Evolutionary conservation across 768 basidiomycete species (phyloP).

Genomic region (Tylopilus plumbeoviolaceoides): DNA sequence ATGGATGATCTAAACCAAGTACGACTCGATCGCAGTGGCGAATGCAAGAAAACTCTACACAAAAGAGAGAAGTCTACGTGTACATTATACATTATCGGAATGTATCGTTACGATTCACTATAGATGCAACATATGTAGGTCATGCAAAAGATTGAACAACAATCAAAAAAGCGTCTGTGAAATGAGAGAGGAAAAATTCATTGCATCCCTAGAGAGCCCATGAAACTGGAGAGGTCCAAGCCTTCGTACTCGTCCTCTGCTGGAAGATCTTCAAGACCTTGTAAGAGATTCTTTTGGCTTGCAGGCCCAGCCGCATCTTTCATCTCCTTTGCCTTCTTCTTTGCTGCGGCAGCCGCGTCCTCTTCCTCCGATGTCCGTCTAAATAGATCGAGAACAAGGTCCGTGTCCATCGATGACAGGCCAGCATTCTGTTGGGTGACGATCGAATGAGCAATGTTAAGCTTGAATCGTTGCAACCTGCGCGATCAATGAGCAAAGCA

Average conservation of each 20-base stretch:
- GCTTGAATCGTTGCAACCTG: slow-evolving; percentile 96
- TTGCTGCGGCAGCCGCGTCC: slow-evolving; percentile 52
- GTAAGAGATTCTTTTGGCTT: slow-evolving; percentile 79
- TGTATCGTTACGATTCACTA: slow-evolving; percentile 33
- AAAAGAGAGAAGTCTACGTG: slow-evolving; percentile 24
- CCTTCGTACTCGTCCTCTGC: slow-evolving; percentile 90
- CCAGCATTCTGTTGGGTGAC: slow-evolving; percentile 98
- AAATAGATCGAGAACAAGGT: slow-evolving; percentile 94
- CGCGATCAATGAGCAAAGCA: slow-evolving; percentile 5
- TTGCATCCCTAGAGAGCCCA: slow-evolving; percentile 69
- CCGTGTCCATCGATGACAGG: slow-evolving; percentile 93
- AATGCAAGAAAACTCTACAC: slow-evolving; percentile 12
- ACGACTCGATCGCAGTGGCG: not conserved
- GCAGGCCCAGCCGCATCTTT: slow-evolving; percentile 54
- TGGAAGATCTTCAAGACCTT: slow-evolving; percentile 88
- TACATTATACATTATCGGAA: slow-evolving; percentile 35
- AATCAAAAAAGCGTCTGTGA: slow-evolving; percentile 15
- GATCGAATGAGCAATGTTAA: slow-evolving; percentile 95
- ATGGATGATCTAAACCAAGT: not conserved
- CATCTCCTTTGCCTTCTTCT: slow-evolving; percentile 47
- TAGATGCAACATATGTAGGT: slow-evolving; percentile 32
- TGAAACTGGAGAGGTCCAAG: slow-evolving; percentile 81
- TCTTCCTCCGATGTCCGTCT: slow-evolving; percentile 71
- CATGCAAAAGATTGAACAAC: slow-evolving; percentile 12
- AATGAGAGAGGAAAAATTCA: slow-evolving; percentile 25